Evolutionary conservation across 2,329 filamentous ascomycete species (phyloP).

Genomic region (Ascochyta pisi): DNA sequence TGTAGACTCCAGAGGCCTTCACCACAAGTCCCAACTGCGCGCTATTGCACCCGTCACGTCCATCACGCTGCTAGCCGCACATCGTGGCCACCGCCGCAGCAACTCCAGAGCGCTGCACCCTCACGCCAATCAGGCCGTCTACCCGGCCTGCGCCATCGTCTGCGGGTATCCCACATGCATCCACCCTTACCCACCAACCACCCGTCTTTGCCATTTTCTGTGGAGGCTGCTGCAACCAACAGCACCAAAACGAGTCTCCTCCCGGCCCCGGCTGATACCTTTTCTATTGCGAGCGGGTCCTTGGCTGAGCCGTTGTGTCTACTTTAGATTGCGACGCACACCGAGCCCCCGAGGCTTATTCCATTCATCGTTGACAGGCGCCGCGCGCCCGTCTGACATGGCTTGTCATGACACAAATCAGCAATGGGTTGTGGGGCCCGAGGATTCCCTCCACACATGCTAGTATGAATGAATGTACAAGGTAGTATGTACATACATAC

Average conservation of each 20-base stretch:
- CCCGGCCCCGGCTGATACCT: constrained; percentile 16
- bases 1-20: not conserved
- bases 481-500: too few species aligned
- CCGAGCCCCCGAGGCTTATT: constrained; percentile 4
- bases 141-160: constrained; percentile 22
- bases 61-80: not conserved
- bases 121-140: constrained; percentile 27
- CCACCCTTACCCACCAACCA: constrained; percentile 25
- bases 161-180: constrained; percentile 18
- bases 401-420: constrained; percentile 15
- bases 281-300: constrained; percentile 15
- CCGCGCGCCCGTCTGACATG: constrained; percentile 5
- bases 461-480: too few species aligned
- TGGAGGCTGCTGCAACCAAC: constrained; percentile 8
- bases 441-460: not conserved
- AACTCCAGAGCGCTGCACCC: not conserved
- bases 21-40: not conserved
- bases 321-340: constrained; percentile 35
- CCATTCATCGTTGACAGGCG: not conserved
- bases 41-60: not conserved
- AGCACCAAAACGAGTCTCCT: constrained; percentile 6
- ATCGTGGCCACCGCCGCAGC: constrained; percentile 14
- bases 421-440: constrained; percentile 2
- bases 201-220: constrained; percentile 24
- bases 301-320: constrained; percentile 24